Evolutionary conservation across 768 basidiomycete species (phyloP).

Genomic region (Naganishia randhawae): DNA sequence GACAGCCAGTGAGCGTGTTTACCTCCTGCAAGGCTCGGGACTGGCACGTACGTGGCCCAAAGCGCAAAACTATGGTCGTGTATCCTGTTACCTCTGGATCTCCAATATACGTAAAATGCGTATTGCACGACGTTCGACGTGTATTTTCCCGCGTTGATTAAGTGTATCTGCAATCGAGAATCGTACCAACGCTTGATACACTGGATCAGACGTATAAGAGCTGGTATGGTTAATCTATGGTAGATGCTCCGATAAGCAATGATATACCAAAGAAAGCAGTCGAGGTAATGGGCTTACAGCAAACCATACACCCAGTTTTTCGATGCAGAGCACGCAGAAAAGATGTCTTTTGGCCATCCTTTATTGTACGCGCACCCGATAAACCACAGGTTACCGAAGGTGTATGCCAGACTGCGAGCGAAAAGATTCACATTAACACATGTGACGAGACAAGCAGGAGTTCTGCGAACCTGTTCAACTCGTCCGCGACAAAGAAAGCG

Average conservation of each 20-base stretch:
- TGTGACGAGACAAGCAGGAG: constrained; percentile 49
- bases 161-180: constrained; percentile 66
- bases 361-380: constrained; percentile 68
- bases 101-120: constrained; percentile 73
- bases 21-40: neutral
- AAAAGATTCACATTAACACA: neutral
- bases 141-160: constrained; percentile 91
- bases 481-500: constrained; percentile 54
- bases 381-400: constrained; percentile 68
- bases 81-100: constrained; percentile 52
- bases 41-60: constrained; percentile 55
- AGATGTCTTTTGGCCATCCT: constrained; percentile 52
- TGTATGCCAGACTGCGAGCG: constrained; percentile 62
- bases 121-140: constrained; percentile 63
- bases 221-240: constrained; percentile 63
- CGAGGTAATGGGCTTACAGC: constrained; percentile 17
- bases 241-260: constrained; percentile 48
- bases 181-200: constrained; percentile 82
- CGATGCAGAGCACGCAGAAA: constrained; percentile 16
- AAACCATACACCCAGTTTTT: constrained; percentile 30
- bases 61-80: constrained; percentile 59
- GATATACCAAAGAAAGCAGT: neutral
- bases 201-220: constrained; percentile 74
- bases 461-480: constrained; percentile 36
- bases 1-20: neutral